These are phyloP conservation scores for Tulasnella sp. DNA, from an alignment of 768 basidiomycete species.

Conservation along the genomic window DNA sequence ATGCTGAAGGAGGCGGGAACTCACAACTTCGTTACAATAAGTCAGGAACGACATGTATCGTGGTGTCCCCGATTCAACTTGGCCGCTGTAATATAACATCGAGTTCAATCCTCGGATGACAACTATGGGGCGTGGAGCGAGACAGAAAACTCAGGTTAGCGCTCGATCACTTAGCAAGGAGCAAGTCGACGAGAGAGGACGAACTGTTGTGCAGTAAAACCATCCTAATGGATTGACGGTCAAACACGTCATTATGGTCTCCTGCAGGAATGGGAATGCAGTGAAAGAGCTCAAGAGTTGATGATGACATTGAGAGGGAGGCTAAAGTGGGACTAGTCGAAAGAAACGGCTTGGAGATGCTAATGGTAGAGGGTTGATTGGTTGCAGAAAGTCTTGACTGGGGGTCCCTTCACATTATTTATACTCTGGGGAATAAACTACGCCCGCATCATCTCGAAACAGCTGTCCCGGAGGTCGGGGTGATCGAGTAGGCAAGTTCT, in stretches of 20 bases:
- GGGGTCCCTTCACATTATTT: not conserved
- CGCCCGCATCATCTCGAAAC: not conserved
- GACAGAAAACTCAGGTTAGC: not conserved
- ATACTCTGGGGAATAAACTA: not conserved
- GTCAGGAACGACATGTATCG: not conserved
- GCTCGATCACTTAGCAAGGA: too few species aligned
- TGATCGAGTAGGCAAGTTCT: not conserved
- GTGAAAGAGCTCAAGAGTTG: not conserved
- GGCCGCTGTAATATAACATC: not conserved
- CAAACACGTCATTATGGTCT: not conserved
- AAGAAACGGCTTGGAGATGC: not conserved
- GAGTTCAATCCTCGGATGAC: slow-evolving; percentile 11
- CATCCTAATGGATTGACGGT: slow-evolving; percentile 13
- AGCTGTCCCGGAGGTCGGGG: not conserved
- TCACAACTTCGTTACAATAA: slow-evolving; percentile 5
- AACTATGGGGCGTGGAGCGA: not conserved
- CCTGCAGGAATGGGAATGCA: slow-evolving; percentile 8
- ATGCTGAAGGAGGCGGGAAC: not conserved
- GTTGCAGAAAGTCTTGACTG: not conserved
- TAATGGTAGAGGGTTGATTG: not conserved
- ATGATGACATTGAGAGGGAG: not conserved
- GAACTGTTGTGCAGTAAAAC: slow-evolving; percentile 12
- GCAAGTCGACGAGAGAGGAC: not conserved
- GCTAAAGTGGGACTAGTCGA: not conserved
- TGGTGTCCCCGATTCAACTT: not conserved